Conservation (phyloP, 306 rosid genomes). For the Pterocarpus santalinus region DNA sequence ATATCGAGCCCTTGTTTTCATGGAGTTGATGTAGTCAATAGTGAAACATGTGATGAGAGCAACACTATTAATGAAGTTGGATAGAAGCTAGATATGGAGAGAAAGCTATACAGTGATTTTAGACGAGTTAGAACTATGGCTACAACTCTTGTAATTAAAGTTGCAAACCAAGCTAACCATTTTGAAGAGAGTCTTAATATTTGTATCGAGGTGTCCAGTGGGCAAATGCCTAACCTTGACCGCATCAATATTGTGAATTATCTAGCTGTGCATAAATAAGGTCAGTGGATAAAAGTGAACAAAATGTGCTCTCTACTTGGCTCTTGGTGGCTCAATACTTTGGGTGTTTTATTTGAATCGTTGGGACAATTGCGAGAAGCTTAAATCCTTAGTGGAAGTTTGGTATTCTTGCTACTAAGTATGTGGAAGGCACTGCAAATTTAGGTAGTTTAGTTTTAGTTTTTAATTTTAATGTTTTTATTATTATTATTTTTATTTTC, state of each 20-base stretch:
- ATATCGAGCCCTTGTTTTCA: conserved; percentile 78
- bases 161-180: conserved; percentile 62
- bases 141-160: conserved; percentile 91
- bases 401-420: conserved; percentile 87
- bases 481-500: too few species aligned
- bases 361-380: conserved; percentile 70
- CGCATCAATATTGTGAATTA: conserved; percentile 88
- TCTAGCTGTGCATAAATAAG: conserved; percentile 86
- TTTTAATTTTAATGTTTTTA: too few species aligned
- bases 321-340: conserved; percentile 72
- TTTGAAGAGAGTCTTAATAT: conserved; percentile 78
- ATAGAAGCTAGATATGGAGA: conserved; percentile 51
- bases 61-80: conserved; percentile 48
- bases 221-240: conserved; percentile 97
- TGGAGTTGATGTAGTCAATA: conserved; percentile 40
- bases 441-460: too few species aligned
- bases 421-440: conserved; percentile 90
- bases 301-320: conserved; percentile 71
- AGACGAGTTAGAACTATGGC: conserved; percentile 96
- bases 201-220: conserved; percentile 90
- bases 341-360: conserved; percentile 78
- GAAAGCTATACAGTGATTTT: conserved; percentile 62
- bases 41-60: conserved; percentile 64
- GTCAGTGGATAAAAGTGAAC: conserved; percentile 77
- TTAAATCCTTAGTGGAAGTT: conserved; percentile 84